Conservation (phyloP, 1,284 basidiomycete genomes). For the Boletus coffeatus region DNA sequence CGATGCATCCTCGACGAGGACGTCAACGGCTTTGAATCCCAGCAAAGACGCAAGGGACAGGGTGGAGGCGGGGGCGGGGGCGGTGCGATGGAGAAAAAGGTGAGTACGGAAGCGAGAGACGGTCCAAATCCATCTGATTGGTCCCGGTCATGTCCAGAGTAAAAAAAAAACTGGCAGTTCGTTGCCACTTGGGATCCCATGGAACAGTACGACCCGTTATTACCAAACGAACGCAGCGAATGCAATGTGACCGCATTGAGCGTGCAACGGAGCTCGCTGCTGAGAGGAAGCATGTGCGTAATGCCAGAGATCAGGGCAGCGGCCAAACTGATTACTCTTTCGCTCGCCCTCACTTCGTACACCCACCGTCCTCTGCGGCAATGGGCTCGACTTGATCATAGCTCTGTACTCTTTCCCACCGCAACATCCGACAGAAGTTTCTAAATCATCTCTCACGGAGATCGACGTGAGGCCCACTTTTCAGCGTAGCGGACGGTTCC, state of each 20-base stretch:
- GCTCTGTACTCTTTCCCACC: slow-evolving; percentile 16
- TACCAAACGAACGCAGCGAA: slow-evolving; percentile 84
- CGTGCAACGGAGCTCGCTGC: slow-evolving; percentile 57
- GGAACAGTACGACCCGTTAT: slow-evolving; percentile 73
- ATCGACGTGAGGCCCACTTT: slow-evolving; percentile 7
- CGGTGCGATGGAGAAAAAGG: slow-evolving; percentile 59
- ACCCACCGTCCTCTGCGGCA: slow-evolving; percentile 14
- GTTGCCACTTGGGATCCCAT: slow-evolving; percentile 65
- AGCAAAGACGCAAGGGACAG: slow-evolving; percentile 40
- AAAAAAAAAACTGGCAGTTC: slow-evolving; percentile 42
- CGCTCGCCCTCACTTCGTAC: slow-evolving; percentile 5
- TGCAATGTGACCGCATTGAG: slow-evolving; percentile 71
- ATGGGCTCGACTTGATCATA: slow-evolving; percentile 21
- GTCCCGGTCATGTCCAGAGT: slow-evolving; percentile 40
- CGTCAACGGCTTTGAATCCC: slow-evolving; percentile 72
- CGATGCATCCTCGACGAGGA: slow-evolving; percentile 82
- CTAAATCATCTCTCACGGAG: slow-evolving; percentile 17
- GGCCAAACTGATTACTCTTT: slow-evolving; percentile 52
- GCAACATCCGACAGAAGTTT: neutral
- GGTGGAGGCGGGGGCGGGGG: slow-evolving; percentile 29
- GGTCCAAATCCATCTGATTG: slow-evolving; percentile 6
- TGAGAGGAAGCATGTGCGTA: slow-evolving; percentile 57
- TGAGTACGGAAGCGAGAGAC: slow-evolving; percentile 24
- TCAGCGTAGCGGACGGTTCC: neutral
- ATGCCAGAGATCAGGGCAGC: slow-evolving; percentile 42